A percentile compares a stretch with the other conserved stretches of the same genome.
These are phyloP conservation scores for Botrytis hyacinthi DNA, from an alignment of 2,329 filamentous ascomycete genomes.

Conservation along the genomic window DNA sequence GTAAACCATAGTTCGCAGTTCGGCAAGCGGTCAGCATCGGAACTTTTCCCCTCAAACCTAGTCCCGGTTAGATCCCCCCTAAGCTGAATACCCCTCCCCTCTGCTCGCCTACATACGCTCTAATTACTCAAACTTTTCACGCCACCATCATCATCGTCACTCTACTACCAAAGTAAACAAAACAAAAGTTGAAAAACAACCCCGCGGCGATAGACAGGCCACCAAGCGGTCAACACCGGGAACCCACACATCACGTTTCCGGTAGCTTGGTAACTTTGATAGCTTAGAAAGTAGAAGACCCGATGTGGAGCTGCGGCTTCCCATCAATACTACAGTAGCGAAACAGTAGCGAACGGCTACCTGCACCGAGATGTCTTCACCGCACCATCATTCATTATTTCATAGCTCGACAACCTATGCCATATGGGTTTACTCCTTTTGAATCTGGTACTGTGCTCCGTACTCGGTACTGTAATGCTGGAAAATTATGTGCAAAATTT, in stretches of 20 bases:
- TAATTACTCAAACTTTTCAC: background rate
- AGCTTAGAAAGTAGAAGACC: background rate
- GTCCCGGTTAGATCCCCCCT: background rate
- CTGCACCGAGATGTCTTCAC: constrained; percentile 18
- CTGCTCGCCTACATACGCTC: background rate
- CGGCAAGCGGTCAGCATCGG: constrained; percentile 1
- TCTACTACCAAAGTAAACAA: background rate
- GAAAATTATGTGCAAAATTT: background rate
- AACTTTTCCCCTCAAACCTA: constrained; percentile 3
- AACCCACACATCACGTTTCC: constrained; percentile 15
- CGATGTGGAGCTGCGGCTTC: constrained; percentile 9
- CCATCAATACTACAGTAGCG: constrained; percentile 11
- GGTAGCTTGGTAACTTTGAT: constrained; percentile 9
- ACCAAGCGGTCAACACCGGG: constrained; percentile 16
- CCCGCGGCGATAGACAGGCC: constrained; percentile 5
- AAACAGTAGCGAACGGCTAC: constrained; percentile 11
- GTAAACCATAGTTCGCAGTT: background rate
- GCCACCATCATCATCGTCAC: constrained; percentile 5
- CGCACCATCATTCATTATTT: constrained; percentile 8
- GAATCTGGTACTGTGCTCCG: background rate
- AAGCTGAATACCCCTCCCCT: background rate
- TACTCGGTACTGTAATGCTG: constrained; percentile 14
- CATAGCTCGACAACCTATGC: background rate
- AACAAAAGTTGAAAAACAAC: background rate
- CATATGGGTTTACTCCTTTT: background rate